Base-by-base conservation (phyloP, 2,329 filamentous ascomycete species). In the Aspergillus sp. region DNA sequence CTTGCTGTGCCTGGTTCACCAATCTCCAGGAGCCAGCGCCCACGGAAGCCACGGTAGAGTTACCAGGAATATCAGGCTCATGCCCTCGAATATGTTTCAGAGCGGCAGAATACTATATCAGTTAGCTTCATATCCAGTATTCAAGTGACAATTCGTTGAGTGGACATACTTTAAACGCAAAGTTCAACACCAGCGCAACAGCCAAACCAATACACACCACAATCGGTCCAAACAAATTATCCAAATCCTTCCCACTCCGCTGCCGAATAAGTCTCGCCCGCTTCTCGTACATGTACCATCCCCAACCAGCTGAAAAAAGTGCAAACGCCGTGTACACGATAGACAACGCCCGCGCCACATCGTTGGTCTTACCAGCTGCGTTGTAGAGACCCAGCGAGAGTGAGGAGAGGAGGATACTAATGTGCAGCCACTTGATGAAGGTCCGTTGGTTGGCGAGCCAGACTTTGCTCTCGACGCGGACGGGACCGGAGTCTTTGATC, bases 391-490 rank as follows among this genome's bases (percentile, higher is more conserved):
- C 88, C 10, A 98, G 74, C 0, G 88, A 88, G 25, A 98, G 72
- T 19, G 85, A 84, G 33, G 90, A 90, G 20, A 98, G 82, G 12
- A 98, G 77, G 43, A 98, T 82, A 52, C 83, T 85, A 61, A 98
- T 90, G 67, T 97, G 90, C 74, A 97, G 88, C 93, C 93, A 98
- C 70, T 96, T 97, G 69, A 98, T 85, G 66, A 96, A 98, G 0
- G 93, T 98, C 52, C 93, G 85, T 72, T 98, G 91, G 69, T 98
- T 98, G 47, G 93, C 93, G 49, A 98, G 84, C 91, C 93, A 98
- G 25, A 98, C 91, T 71, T 98, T 98, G 52, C 89, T 90, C 73
- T 98, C 93, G 49, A 98, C 89, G 64, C 90, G 86, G 55, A 97
- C 80, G 32, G 90, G 87, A 3, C 93, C 91, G 30, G 86, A 81